Evolutionary conservation across 2,329 filamentous ascomycete species (phyloP), one percentile per base, ranked within the genome.

Genomic region (Fusarium avenaceum): DNA sequence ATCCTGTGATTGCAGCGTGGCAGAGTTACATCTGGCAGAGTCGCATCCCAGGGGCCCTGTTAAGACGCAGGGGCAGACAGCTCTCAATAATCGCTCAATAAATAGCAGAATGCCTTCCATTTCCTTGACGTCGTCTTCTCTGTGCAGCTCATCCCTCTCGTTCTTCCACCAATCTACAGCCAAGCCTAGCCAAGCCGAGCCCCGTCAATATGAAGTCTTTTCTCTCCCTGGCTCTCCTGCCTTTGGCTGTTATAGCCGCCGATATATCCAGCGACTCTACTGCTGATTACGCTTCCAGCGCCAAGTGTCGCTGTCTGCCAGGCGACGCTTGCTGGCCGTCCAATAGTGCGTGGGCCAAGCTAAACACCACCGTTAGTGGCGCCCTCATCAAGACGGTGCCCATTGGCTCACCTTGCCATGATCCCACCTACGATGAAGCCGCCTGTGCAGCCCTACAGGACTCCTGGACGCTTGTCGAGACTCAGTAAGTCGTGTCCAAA

Each of bases 321-420:
- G 81, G 80, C 17, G 84, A 88, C 48, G 28, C 68, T 1, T 85
- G 82, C 71, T 89, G 87, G 87, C 86, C 86, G 0, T 77, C 78
- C 1, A 24, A 61, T 10, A 48, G 69, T 6, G 72, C 76, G 20
- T 89, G 86, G 86, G 65, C 74, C 10, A 52, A 69, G 7, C 80
- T 89, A 63, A 89, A 89, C 70, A 43, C 73, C 22, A 83, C 85
- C 4, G 75, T 89, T 4, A 76, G 76, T 8, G 87, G 87, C 0
- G 78, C 76, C 14, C 76, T 89, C 26, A 77, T 89, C 30, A 77
- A 78, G 2, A 87, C 84, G 0, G 76, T 83, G 2, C 86, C 87
- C 2, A 71, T 87, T 13, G 86, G 79, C 6, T 72, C 79, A 3
- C 78, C 82, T 4, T 89, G 86, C 70, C 85, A 88, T 65, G 78